Percentiles rank a stretch among this genome's conserved stretches.
phyloP scores from a whole-genome alignment of 169 alveolate species.

The Cryptosporidium viatorum region DNA sequence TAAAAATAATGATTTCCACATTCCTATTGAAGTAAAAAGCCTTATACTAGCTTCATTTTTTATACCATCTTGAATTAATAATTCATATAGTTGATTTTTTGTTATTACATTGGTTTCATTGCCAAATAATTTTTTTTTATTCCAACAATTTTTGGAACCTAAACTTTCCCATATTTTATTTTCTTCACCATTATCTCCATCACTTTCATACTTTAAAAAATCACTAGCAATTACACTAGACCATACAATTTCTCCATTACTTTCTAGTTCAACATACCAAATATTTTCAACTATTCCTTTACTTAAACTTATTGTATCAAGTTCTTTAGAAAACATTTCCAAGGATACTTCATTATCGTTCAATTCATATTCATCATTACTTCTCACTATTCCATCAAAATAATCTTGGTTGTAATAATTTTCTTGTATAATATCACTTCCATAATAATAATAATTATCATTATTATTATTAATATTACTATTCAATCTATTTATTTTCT shows the following conservation, averaged over 20 bases:
- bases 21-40: conserved; percentile 46
- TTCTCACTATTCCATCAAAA: not conserved
- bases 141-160: not conserved
- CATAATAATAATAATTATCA: not conserved
- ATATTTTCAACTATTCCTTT: conserved; percentile 54
- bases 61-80: conserved; percentile 22
- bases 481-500: no score
- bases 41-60: not conserved
- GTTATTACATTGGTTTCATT: conserved; percentile 20
- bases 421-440: not conserved
- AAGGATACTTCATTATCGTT: not conserved
- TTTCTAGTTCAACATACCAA: conserved; percentile 58
- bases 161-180: not conserved
- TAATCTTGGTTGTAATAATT: not conserved
- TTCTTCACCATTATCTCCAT: not conserved
- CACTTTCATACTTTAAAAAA: not conserved
- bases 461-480: no score
- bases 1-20: conserved; percentile 66
- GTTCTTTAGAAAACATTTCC: conserved; percentile 21
- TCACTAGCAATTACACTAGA: conserved; percentile 39
- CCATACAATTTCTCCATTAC: conserved; percentile 24
- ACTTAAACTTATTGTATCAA: conserved; percentile 2
- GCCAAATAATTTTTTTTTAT: conserved; percentile 7
- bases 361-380: not conserved
- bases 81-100: not conserved